These are phyloP conservation scores for Olyra latifolia DNA, from an alignment of 176 grass and related monocot species.

Conservation along the genomic window DNA sequence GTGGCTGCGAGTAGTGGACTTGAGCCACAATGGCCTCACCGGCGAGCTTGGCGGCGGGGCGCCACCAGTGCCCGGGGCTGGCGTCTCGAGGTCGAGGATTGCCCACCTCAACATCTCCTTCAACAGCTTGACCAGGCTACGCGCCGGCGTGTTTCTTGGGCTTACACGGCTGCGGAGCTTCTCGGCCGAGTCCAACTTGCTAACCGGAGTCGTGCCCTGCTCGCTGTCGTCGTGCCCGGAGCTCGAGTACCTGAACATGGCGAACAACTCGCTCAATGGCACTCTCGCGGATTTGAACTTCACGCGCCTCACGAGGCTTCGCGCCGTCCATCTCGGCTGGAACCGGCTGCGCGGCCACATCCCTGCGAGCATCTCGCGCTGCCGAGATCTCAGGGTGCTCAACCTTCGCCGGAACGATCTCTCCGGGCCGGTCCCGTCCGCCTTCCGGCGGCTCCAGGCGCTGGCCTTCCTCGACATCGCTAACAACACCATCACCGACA, in stretches of 20 bases:
- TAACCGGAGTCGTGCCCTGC: slow-evolving; percentile 26
- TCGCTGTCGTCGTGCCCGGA: slow-evolving; percentile 16
- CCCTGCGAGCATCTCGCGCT: slow-evolving; percentile 1
- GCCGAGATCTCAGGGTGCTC: slow-evolving; percentile 5
- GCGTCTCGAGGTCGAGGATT: not conserved
- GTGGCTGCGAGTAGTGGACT: not conserved
- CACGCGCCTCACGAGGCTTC: not conserved
- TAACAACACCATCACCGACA: slow-evolving; percentile 26
- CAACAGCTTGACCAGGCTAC: slow-evolving; percentile 17
- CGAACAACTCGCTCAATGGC: slow-evolving; percentile 33
- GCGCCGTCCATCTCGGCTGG: slow-evolving; percentile 28
- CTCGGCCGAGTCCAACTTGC: slow-evolving; percentile 25
- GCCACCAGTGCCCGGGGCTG: not conserved
- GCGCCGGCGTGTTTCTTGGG: not conserved
- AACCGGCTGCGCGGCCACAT: slow-evolving; percentile 38
- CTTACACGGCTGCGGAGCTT: slow-evolving; percentile 12
- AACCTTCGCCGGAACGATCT: slow-evolving; percentile 39
- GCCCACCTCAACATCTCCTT: slow-evolving; percentile 37
- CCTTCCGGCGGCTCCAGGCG: slow-evolving; percentile 14
- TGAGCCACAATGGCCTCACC: slow-evolving; percentile 1
- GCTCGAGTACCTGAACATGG: slow-evolving; percentile 40
- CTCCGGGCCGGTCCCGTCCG: not conserved
- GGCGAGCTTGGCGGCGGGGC: not conserved
- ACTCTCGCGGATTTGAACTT: slow-evolving; percentile 24
- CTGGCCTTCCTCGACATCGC: slow-evolving; percentile 31